Base-by-base conservation (phyloP, 2,329 filamentous ascomycete genomes). In the Falciphora oryzae region DNA sequence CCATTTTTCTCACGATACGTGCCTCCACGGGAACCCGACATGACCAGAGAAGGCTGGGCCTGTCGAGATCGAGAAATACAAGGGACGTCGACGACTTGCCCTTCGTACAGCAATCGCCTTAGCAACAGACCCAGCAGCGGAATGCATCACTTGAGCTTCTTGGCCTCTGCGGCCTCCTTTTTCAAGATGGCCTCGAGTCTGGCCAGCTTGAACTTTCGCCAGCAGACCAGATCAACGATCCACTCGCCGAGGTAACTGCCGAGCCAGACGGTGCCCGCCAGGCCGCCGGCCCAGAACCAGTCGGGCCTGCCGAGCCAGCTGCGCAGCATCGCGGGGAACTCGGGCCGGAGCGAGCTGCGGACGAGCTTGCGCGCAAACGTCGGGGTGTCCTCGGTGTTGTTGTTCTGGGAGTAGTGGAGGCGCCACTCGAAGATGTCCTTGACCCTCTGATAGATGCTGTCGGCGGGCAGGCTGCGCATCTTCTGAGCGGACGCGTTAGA, bases 371-470 rank as follows among this genome's bases (percentile, higher is more conserved):
- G 65, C 0, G 82, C 81, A 67, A 81, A 85, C 0, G 64, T 71
- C n/a, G 75, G 71, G 0, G 81, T 81, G 27, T 74, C 73, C 69
- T 83, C 74, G 1, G 81, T 82, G 0, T 74, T 71, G 31, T 76
- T 78, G 4, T 74, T 79, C 76, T 85, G 83, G 66, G 79, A 82
- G 63, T 80, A 85, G 0, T 72, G 75, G 65, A 83, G 73, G 1
- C 82, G 74, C 66, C 73, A 72, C 69, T 79, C 72, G 70, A 83
- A 85, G 18, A 83, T 65, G 35, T 81, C 78, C 61, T 73, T 70
- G 3, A 81, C 76, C 7, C 77, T 77, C 72, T 70, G 66, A 72
- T 85, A 86, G 27, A 82, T 74, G 59, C 82, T 85, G 59, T 71
- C 73, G 14, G 72, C 66, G 0, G 81, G 82, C 62, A 86, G 74